Base-by-base conservation (phyloP, 345 rosid species). In the Arabis hirsuta region DNA sequence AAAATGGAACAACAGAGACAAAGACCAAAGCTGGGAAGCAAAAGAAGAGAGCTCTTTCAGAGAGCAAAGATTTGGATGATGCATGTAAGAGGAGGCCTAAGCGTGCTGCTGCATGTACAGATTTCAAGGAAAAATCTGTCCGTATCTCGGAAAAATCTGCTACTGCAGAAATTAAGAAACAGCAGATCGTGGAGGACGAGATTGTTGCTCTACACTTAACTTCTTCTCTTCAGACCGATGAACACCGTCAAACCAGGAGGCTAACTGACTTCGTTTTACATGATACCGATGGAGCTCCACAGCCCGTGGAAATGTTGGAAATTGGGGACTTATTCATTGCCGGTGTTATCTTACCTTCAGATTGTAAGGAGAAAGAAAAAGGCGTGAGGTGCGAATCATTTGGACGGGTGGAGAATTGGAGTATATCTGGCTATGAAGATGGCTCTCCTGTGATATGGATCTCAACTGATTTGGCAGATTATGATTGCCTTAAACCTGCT, bases 91-190 rank as follows among this genome's bases (percentile, higher is more conserved):
- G 77, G 81, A 82, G 87, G 66, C 94, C 93, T 0, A 88, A 22
- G 87, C 80, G 98, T 27, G 89, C 90, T 55, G 98, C 96, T 4
- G 97, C 98, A 6, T 84, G 91, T 65, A 65, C 78, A 5, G 54
- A 82, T 79, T 86, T 90, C 62, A 92, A 82, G 81, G 91, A 92
- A 53, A 90, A 81, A 59, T 62, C 87, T 4, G 39, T 81, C 5
- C 72, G 73, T 2, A 24, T 87, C 36, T 71, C 82, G 12, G 80
- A 83, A 42, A 76, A 82, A 48, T 80, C 81, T 12, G 80, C 54
- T 9, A 41, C 87, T 16, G 11, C 88, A 12, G 93, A 88, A 75
- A 19, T 71, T 7, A 90, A 84, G 80, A 75, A 52, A 27, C 80
- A 74, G 11, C 77, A 68, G 46, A n/a, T 57, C 60, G 89, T 70